Base-by-base conservation (phyloP, 2,329 filamentous ascomycete genomes). In the Canariomyces notabilis region DNA sequence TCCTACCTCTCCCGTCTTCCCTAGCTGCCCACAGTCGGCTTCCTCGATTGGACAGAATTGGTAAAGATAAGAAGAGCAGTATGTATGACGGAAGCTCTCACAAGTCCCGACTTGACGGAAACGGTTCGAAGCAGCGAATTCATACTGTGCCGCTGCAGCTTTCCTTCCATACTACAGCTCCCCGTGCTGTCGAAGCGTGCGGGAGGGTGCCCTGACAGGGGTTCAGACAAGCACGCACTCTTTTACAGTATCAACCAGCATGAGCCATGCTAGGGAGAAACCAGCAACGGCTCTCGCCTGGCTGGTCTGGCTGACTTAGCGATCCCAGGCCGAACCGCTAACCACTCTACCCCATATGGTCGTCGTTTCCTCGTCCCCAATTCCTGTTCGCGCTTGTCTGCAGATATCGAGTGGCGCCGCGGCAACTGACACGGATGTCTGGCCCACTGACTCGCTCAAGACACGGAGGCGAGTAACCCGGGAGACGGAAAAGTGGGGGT, bases 381-480 rank as follows among this genome's bases (percentile, higher is more conserved):
- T 26, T 15, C 26, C 35, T 31, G 9, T 1, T 7, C n/a, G 21
- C 19, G 1, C 7, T 14, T 5, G 8, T 34, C 31, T 16, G 22
- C 14, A 26, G 14, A 15, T 22, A 14, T 19, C 20, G 26, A n/a
- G n/a, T 36, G 31, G 18, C 8, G 29, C 22, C 15, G 37, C 35
- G 37, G 32, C 19, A 19, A 48, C 48, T 48, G 52, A 49, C 49
- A 48, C 42, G 42, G 46, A 48, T 46, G 31, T 46, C 35, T 49
- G 45, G 42, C 21, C 15, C 22, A 44, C 52, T 56, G 56, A 58
- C 56, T 58, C 56, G 46, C 48, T 50, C 26, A 41, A 54, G 44
- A 26, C 42, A 48, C 49, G 52, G 55, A 49, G 46, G 46, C 41
- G 37, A 42, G 44, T 22, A 16, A 48, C 36, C 42, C 52, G 48